Conservation (phyloP, 495 filamentous ascomycete species). For the Darksidea phi region DNA sequence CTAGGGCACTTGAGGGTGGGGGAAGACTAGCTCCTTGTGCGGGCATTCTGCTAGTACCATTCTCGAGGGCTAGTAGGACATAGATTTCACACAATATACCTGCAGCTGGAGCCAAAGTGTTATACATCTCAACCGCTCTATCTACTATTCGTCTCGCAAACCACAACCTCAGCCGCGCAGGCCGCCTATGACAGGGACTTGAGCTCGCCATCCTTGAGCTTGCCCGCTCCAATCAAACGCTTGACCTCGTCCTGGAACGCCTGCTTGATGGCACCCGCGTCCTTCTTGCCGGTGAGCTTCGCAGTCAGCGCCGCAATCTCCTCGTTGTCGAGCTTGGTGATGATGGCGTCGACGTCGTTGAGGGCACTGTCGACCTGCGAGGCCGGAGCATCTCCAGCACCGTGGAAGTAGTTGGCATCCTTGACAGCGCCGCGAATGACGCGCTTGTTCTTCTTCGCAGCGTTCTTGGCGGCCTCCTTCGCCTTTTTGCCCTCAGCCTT, state of each 20-base stretch:
- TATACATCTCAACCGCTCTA: not conserved
- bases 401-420: conserved; percentile 90
- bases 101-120: not conserved
- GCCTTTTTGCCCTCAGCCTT: conserved; percentile 88
- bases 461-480: conserved; percentile 95
- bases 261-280: conserved; percentile 60
- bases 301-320: conserved; percentile 76
- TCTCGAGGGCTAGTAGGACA: too few species aligned
- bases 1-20: too few species aligned
- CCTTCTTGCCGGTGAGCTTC: conserved; percentile 66
- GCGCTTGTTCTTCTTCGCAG: conserved; percentile 99
- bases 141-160: not conserved
- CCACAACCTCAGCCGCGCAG: not conserved
- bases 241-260: conserved; percentile 66
- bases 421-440: conserved; percentile 88
- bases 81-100: too few species aligned
- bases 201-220: conserved; percentile 75
- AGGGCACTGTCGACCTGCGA: conserved; percentile 76
- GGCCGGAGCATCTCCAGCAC: conserved; percentile 63
- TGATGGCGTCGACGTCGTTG: conserved; percentile 84
- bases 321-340: conserved; percentile 83
- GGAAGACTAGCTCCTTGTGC: too few species aligned
- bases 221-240: conserved; percentile 71
- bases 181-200: conserved; percentile 37
- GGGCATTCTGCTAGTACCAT: too few species aligned